Base-by-base conservation (phyloP, 148 eudicot genomes). In the Fagopyrum esculentum region DNA sequence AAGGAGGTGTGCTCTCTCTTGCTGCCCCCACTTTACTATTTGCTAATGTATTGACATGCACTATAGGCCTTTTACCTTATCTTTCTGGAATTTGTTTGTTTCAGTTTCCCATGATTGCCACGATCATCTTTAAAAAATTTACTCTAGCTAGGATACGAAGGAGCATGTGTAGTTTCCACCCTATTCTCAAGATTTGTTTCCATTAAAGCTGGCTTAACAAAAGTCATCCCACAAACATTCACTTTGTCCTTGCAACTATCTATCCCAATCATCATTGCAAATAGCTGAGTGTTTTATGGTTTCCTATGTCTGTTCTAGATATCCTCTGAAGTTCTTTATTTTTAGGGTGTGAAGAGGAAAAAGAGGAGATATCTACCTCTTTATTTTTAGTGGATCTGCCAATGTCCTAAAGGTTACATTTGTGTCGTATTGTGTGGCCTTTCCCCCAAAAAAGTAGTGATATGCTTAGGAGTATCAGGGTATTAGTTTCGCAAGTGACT, bases 1-100 rank as follows among this genome's bases (percentile, higher is more conserved):
- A 66, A 66, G 71, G 47, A 40, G 71, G 71, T 66, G 46, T 35
- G 71, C 71, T 66, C 3, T 66, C 47, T 43, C 2, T 66, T 66
- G 3, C 46, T 15, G 46, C 16, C 4, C 12, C 35, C 45, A 10
- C 45, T 40, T 35, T 64, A 13, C 10, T 64, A 40, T 64, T 45
- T 40, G 19, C 17, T 4, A 40, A 64, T 64, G 4, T 64, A 64
- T 64, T 10, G 70, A 16, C 47, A 12, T 40, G 70, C 8, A 66
- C 9, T 66, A 66, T 66, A 66, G 71, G 71, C 63, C 40, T 35
- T 35, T 60, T 66, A 5, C 71, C 40, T 35, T 35, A 35, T 35
- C 40, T 35, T 35, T 35, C 40, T 35, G 40, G 40, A 40, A 19
- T 66, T 66, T 66, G 63, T 57, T 57, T 57, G 19, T 15, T 6